A percentile compares a stretch with the other conserved stretches of the same genome.
Evolutionary conservation across 2,329 filamentous ascomycete genomes (phyloP).

Genomic region (Claviceps quebecensis): DNA sequence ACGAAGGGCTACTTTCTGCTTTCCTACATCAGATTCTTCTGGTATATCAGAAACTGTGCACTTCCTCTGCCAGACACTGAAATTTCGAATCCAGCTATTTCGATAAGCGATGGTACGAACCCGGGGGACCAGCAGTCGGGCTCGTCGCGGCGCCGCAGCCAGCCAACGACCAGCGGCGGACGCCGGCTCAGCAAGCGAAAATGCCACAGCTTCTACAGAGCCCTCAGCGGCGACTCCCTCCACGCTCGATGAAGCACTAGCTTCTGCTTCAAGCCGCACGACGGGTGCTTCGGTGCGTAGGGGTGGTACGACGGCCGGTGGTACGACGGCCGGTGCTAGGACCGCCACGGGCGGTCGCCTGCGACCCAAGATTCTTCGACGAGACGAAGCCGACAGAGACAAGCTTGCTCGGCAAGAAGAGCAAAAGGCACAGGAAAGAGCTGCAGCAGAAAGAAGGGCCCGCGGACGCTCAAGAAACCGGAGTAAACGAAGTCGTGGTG

Average conservation of each 20-base stretch:
- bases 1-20: background rate
- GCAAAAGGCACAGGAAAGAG: conserved; percentile 27
- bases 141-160: conserved; percentile 17
- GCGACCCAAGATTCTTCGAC: conserved; percentile 32
- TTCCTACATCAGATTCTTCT: too few species aligned
- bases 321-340: conserved; percentile 21
- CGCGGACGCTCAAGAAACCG: conserved; percentile 25
- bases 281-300: conserved; percentile 14
- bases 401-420: conserved; percentile 30
- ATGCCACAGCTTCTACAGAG: conserved; percentile 7
- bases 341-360: conserved; percentile 27
- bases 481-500: conserved; percentile 29
- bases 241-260: conserved; percentile 8
- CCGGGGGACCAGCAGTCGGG: conserved; percentile 18
- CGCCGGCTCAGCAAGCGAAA: conserved; percentile 14
- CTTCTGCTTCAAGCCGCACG: conserved; percentile 13
- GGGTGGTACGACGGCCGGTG: conserved; percentile 20
- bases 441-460: conserved; percentile 24
- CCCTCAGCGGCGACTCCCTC: conserved; percentile 9
- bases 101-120: conserved; percentile 18
- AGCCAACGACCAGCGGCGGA: conserved; percentile 9
- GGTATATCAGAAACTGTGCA: too few species aligned
- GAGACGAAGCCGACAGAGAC: conserved; percentile 36
- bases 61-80: background rate
- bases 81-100: background rate